Evolutionary conservation across 805 yeast species (phyloP), one percentile per base, ranked within the genome.

Genomic region (Lipomyces sp.): DNA sequence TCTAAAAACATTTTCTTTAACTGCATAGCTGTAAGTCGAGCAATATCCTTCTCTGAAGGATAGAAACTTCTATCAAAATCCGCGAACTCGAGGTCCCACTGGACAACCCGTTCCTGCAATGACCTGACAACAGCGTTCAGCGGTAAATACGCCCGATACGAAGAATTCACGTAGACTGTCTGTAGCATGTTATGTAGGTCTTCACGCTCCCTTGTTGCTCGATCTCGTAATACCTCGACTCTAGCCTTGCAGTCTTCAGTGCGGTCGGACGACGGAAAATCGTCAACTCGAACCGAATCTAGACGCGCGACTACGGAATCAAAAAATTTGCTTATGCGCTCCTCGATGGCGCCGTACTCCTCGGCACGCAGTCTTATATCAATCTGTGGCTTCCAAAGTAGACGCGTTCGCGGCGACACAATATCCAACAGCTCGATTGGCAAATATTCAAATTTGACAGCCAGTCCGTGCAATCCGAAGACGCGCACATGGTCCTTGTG

Each of bases 21-120:
- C 75, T 94, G 98, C 72, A 88, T 88, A 3, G 97, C 90, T 1
- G 99, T 93, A 55, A 95, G 90, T 69, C 91, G 83, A 4, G 96
- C 87, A 71, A 95, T 90, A 82, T 95, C 99, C 73, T 88, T 90
- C 76, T 95, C 98, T 7, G 96, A 87, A 0, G 98, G 98, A 66
- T 94, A 83, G 74, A 84, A 95, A 29, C 83, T 82, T 55, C 83
- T 83, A 66, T 90, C 98, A 78, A 95, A 94, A 6, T 86, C 89
- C 48, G 86, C 83, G 73, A 95, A 92, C 64, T 89, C 96, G 30
- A 78, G 73, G 77, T 94, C 97, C 98, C 98, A 95, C 53, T 82
- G 84, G 30, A 91, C 92, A 2, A 96, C 93, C 35, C 87, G 79
- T 64, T 89, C 92, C 73, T 94, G 97, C 18, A 94, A 81, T 45